Evolutionary conservation across 495 filamentous ascomycete genomes (phyloP).

Genomic region (Mytilinidion resinicola): DNA sequence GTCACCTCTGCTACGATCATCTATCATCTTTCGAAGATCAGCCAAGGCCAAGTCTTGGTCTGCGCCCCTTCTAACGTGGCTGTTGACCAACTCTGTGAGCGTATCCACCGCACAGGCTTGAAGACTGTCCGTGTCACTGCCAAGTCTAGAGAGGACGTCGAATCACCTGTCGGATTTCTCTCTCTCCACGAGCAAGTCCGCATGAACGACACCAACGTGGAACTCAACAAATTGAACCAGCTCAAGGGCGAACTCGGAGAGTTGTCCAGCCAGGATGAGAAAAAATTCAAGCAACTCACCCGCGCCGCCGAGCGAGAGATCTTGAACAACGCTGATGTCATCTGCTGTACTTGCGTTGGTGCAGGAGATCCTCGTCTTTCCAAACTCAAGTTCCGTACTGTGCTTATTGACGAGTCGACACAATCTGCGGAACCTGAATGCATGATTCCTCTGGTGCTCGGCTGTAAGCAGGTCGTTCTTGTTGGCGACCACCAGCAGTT

Average conservation of each 20-base stretch:
- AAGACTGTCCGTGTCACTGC: constrained; percentile 98
- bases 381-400: constrained; percentile 96
- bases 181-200: constrained; percentile 95
- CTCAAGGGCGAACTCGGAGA: constrained; percentile 89
- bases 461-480: constrained; percentile 96
- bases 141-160: constrained; percentile 96
- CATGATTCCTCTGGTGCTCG: constrained; percentile 96
- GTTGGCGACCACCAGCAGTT: constrained; percentile 98
- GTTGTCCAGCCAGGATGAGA: constrained; percentile 92
- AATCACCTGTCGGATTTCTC: constrained; percentile 90
- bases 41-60: constrained; percentile 88
- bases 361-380: constrained; percentile 91
- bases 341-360: constrained; percentile 98
- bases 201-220: constrained; percentile 92
- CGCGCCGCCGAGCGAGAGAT: constrained; percentile 94
- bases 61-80: constrained; percentile 98
- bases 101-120: constrained; percentile 87
- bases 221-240: constrained; percentile 83
- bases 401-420: constrained; percentile 95
- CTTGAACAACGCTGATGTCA: constrained; percentile 90
- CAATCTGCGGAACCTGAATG: constrained; percentile 99
- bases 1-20: constrained; percentile 99
- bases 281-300: constrained; percentile 93
- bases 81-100: constrained; percentile 96
- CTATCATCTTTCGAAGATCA: constrained; percentile 93